These are phyloP conservation scores for Barnettozyma sp. DNA, from an alignment of 805 yeast genomes.

Conservation along the genomic window DNA sequence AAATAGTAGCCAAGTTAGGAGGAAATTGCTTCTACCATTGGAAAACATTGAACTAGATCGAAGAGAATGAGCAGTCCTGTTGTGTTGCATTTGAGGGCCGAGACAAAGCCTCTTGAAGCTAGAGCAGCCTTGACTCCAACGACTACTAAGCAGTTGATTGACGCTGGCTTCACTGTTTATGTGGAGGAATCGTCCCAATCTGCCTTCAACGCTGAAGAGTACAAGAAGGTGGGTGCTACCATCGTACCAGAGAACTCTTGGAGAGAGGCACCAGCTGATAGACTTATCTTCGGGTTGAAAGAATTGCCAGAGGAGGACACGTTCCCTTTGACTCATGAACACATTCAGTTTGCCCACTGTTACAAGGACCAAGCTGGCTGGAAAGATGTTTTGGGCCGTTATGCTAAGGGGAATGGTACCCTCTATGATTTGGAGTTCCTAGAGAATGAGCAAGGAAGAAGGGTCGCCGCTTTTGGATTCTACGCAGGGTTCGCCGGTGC, in stretches of 20 bases:
- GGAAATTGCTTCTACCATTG: neutral
- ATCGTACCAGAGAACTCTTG: constrained; percentile 93
- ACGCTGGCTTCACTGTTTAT: constrained; percentile 80
- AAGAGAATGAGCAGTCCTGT: constrained; percentile 39
- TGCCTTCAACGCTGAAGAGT: constrained; percentile 70
- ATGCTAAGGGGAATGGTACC: constrained; percentile 85
- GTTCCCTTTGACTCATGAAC: constrained; percentile 93
- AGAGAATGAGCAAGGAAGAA: constrained; percentile 90
- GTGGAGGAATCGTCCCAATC: constrained; percentile 88
- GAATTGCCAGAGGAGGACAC: constrained; percentile 86
- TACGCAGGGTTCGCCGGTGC: constrained; percentile 99
- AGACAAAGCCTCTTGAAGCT: constrained; percentile 93
- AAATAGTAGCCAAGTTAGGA: neutral
- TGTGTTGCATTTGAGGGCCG: constrained; percentile 87
- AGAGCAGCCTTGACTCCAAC: constrained; percentile 95
- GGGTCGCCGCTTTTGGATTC: constrained; percentile 99
- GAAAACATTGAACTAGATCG: neutral
- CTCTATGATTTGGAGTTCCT: constrained; percentile 92
- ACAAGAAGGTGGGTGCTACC: constrained; percentile 70
- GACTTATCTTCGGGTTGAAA: constrained; percentile 88
- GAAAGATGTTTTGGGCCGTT: constrained; percentile 83
- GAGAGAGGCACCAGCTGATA: constrained; percentile 83
- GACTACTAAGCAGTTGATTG: constrained; percentile 74
- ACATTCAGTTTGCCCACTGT: constrained; percentile 98
- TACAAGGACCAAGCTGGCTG: constrained; percentile 97